phyloP scores from a whole-genome alignment of 129 eudicot genomes.

The Kitagawia praeruptora region DNA sequence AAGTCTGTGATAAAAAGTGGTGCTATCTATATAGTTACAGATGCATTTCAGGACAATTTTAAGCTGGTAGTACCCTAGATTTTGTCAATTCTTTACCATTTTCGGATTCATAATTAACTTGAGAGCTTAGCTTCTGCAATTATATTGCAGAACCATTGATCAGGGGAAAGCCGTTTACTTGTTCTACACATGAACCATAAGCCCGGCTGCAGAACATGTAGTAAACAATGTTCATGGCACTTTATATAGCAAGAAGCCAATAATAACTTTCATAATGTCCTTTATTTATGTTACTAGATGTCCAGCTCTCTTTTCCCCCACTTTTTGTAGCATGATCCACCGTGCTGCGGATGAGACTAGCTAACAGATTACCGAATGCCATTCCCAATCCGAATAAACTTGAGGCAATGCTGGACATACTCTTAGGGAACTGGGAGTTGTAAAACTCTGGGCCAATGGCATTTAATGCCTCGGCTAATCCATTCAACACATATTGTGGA shows the following conservation, averaged over 20 bases:
- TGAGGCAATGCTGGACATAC: conserved; percentile 81
- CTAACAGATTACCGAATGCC: conserved; percentile 47
- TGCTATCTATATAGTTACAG: too few species aligned
- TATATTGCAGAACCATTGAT: not conserved
- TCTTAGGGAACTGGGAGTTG: conserved; percentile 69
- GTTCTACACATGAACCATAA: conserved; percentile 50
- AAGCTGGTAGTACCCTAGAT: conserved; percentile 2
- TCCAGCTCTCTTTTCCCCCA: conserved; percentile 66
- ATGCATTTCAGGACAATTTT: not conserved
- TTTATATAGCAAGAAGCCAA: conserved; percentile 61
- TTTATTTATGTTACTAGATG: conserved; percentile 55
- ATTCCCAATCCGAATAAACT: conserved; percentile 46
- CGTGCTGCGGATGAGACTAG: conserved; percentile 45
- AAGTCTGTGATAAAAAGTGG: too few species aligned
- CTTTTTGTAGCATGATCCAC: conserved; percentile 42
- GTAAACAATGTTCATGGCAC: conserved; percentile 40
- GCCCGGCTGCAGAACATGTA: conserved; percentile 45
- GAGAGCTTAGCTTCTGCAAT: conserved; percentile 2
- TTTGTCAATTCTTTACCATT: not conserved
- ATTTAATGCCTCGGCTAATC: conserved; percentile 71
- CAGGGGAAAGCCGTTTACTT: not conserved
- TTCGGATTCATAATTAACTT: not conserved
- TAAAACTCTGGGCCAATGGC: conserved; percentile 71
- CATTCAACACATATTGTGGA: conserved; percentile 43
- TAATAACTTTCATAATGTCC: conserved; percentile 68